A percentile compares a stretch with the other conserved stretches of the same genome.
Conservation (phyloP, 2,329 filamentous ascomycete genomes). For the Epichloe scottii region DNA sequence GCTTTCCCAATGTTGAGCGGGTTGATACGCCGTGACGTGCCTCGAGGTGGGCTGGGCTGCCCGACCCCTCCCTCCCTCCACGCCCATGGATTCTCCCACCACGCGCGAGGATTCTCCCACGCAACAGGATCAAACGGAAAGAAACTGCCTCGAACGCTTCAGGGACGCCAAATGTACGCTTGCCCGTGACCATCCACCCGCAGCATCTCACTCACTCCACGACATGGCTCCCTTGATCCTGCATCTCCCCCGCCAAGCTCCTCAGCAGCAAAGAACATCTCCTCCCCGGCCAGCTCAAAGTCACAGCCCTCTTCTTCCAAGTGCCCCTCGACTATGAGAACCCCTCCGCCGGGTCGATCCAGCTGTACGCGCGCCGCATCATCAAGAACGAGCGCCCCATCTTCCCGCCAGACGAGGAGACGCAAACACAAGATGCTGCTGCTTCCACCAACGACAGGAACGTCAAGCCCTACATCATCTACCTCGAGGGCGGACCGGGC, state of each 20-base stretch:
- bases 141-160: too few species aligned
- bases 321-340: slow-evolving; percentile 70
- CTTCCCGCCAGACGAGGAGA: slow-evolving; percentile 26
- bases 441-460: neutral
- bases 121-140: too few species aligned
- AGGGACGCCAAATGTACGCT: neutral
- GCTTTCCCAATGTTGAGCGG: too few species aligned
- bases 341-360: slow-evolving; percentile 47
- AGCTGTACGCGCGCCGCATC: slow-evolving; percentile 67
- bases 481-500: slow-evolving; percentile 78
- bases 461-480: slow-evolving; percentile 50
- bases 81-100: too few species aligned
- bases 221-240: slow-evolving; percentile 7
- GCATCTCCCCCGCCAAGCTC: slow-evolving; percentile 24
- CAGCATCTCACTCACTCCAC: neutral
- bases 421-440: neutral
- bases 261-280: slow-evolving; percentile 30
- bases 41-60: too few species aligned
- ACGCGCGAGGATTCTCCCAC: too few species aligned
- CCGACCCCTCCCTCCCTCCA: too few species aligned
- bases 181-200: neutral
- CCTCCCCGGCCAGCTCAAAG: slow-evolving; percentile 51
- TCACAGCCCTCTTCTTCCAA: slow-evolving; percentile 77
- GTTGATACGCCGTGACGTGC: too few species aligned
- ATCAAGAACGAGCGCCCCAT: slow-evolving; percentile 52